Percentiles rank a stretch among this genome's conserved stretches.
phyloP scores from a whole-genome alignment of 495 filamentous ascomycete genomes.

The Lineolata rhizophorae region DNA sequence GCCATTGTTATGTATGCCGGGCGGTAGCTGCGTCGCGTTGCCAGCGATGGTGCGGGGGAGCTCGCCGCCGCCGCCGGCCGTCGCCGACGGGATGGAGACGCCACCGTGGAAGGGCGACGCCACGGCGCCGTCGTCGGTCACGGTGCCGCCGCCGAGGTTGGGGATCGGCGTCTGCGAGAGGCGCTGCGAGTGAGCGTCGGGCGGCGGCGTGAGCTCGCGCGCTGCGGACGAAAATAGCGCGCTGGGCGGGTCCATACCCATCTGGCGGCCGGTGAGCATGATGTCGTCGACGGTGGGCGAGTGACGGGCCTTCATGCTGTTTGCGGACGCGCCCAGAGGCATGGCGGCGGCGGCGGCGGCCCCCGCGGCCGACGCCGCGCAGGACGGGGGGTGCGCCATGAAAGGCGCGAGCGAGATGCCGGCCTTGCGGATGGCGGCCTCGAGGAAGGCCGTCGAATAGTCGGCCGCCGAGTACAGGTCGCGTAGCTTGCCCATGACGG shows the following conservation, averaged over 20 bases:
- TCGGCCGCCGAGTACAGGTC: slow-evolving; percentile 76
- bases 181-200: too few relatives aligned
- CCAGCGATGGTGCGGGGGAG: background rate
- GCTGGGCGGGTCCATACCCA: slow-evolving; percentile 6
- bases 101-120: background rate
- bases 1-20: background rate
- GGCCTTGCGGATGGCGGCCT: slow-evolving; percentile 64
- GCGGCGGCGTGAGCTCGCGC: slow-evolving; percentile 18
- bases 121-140: too few relatives aligned
- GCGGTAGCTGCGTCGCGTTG: background rate
- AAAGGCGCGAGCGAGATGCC: slow-evolving; percentile 24
- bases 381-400: slow-evolving; percentile 6
- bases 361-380: slow-evolving; percentile 1
- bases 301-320: too few relatives aligned
- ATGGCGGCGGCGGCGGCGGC: background rate
- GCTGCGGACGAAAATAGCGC: slow-evolving; percentile 1
- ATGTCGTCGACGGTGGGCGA: slow-evolving; percentile 12
- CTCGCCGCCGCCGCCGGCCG: too few relatives aligned
- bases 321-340: slow-evolving; percentile 1
- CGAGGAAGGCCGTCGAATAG: slow-evolving; percentile 66
- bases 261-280: slow-evolving; percentile 15
- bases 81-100: background rate
- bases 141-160: too few relatives aligned
- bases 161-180: too few relatives aligned
- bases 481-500: slow-evolving; percentile 54